A percentile compares a stretch with the other conserved stretches of the same genome.
These are phyloP conservation scores for Psidium guajava DNA, from an alignment of 345 rosid genomes.

Conservation along the genomic window DNA sequence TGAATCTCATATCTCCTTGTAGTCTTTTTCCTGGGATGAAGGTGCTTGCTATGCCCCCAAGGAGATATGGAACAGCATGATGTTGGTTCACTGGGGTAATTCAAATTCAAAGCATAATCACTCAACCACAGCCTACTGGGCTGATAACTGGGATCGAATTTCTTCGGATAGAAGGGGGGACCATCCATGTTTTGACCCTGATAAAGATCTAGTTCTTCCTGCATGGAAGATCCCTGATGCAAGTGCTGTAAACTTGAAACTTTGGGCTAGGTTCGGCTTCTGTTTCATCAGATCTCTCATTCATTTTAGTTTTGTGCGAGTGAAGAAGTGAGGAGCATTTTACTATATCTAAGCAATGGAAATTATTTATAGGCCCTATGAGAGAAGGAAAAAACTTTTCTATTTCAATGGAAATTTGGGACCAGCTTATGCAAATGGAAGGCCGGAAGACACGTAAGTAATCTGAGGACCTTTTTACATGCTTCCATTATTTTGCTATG, in stretches of 20 bases:
- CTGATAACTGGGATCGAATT: slow-evolving; percentile 76
- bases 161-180: slow-evolving; percentile 67
- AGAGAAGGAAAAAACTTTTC: slow-evolving; percentile 68
- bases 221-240: slow-evolving; percentile 94
- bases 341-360: background rate
- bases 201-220: slow-evolving; percentile 92
- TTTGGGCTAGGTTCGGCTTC: slow-evolving; percentile 53
- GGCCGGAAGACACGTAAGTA: slow-evolving; percentile 89
- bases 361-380: slow-evolving; percentile 47
- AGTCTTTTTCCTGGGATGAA: slow-evolving; percentile 99
- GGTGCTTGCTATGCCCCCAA: slow-evolving; percentile 99
- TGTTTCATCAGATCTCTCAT: background rate
- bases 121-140: slow-evolving; percentile 90
- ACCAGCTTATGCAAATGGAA: slow-evolving; percentile 69
- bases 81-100: slow-evolving; percentile 99
- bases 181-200: slow-evolving; percentile 95
- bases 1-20: slow-evolving; percentile 26
- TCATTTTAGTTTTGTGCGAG: background rate
- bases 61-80: slow-evolving; percentile 98
- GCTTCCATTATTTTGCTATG: background rate
- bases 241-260: slow-evolving; percentile 33
- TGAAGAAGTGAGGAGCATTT: background rate
- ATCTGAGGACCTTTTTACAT: background rate
- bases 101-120: slow-evolving; percentile 86
- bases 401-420: slow-evolving; percentile 98